Percentiles rank a stretch among this genome's conserved stretches.
phyloP scores from a whole-genome alignment of 495 filamentous ascomycete species.

The Penicillium maclennaniae region DNA sequence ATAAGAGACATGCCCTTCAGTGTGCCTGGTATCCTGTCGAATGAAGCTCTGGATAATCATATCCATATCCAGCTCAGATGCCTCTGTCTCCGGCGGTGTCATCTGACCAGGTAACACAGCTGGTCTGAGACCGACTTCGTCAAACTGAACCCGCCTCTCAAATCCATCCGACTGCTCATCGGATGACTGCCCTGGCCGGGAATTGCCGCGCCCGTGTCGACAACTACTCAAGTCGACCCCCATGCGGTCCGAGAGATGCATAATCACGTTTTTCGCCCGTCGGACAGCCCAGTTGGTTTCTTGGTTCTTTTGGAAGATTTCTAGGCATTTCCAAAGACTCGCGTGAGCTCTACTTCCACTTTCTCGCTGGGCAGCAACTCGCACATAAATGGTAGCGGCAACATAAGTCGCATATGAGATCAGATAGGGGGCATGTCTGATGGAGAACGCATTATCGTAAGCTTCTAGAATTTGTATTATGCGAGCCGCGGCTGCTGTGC shows the following conservation, averaged over 20 bases:
- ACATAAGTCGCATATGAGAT: conserved; percentile 41
- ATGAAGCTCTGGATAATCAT: conserved; percentile 36
- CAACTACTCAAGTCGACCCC: conserved; percentile 15
- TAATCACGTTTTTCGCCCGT: conserved; percentile 27
- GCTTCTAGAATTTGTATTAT: conserved; percentile 18
- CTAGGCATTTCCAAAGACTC: conserved; percentile 23
- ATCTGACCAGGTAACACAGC: not conserved
- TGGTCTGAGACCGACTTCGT: too few species aligned
- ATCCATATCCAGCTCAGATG: conserved; percentile 29
- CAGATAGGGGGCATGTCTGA: conserved; percentile 30
- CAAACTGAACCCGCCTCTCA: too few species aligned
- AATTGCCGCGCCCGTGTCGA: too few species aligned
- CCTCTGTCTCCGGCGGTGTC: conserved; percentile 16
- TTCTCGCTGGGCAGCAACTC: conserved; percentile 31
- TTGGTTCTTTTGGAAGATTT: conserved; percentile 28
- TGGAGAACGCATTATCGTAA: conserved; percentile 28
- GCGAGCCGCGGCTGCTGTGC: conserved; percentile 19
- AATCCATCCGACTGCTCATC: too few species aligned
- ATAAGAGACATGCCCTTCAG: conserved; percentile 1
- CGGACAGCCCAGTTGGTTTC: conserved; percentile 32
- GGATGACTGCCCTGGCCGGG: too few species aligned
- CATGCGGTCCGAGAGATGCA: conserved; percentile 34
- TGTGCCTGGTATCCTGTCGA: conserved; percentile 9
- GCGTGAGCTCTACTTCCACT: conserved; percentile 26
- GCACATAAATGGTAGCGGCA: conserved; percentile 33